phyloP scores from a whole-genome alignment of 108 stramenopile species.

The Poteriospumella lacustris region DNA sequence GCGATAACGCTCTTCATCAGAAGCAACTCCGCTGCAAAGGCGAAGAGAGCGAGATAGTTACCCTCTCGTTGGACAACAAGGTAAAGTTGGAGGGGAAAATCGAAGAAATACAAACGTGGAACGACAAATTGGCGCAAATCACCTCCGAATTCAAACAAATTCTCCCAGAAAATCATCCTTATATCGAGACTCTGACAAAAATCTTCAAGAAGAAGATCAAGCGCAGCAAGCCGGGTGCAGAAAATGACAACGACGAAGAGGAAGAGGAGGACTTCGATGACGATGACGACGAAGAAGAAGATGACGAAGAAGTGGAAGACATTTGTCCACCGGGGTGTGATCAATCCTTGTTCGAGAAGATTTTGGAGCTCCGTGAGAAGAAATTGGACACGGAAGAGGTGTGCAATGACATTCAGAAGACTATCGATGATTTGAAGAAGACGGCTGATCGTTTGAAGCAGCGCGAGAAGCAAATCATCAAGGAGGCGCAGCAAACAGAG shows the following conservation, averaged over 20 bases:
- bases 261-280: slow-evolving; percentile 50
- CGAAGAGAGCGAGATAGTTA: slow-evolving; percentile 52
- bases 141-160: slow-evolving; percentile 40
- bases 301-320: slow-evolving; percentile 61
- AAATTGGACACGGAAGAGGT: slow-evolving; percentile 58
- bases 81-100: slow-evolving; percentile 39
- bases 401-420: slow-evolving; percentile 48
- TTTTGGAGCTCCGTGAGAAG: slow-evolving; percentile 60
- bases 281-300: slow-evolving; percentile 44
- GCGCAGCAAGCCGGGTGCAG: slow-evolving; percentile 39
- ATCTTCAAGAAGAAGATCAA: slow-evolving; percentile 61
- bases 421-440: slow-evolving; percentile 50
- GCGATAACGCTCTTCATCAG: slow-evolving; percentile 46
- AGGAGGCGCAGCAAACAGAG: slow-evolving; percentile 46
- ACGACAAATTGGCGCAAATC: slow-evolving; percentile 36
- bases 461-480: slow-evolving; percentile 52
- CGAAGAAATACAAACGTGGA: slow-evolving; percentile 22
- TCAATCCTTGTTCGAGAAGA: slow-evolving; percentile 48
- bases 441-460: slow-evolving; percentile 40
- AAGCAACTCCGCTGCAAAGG: slow-evolving; percentile 48
- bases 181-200: slow-evolving; percentile 43
- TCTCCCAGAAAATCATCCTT: slow-evolving; percentile 43
- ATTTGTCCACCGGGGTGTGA: slow-evolving; percentile 57
- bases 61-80: slow-evolving; percentile 40
- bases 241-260: slow-evolving; percentile 48